Evolutionary conservation across 495 filamentous ascomycete species (phyloP), one percentile per base, ranked within the genome.

Genomic region (Lasiosphaeria hispida): DNA sequence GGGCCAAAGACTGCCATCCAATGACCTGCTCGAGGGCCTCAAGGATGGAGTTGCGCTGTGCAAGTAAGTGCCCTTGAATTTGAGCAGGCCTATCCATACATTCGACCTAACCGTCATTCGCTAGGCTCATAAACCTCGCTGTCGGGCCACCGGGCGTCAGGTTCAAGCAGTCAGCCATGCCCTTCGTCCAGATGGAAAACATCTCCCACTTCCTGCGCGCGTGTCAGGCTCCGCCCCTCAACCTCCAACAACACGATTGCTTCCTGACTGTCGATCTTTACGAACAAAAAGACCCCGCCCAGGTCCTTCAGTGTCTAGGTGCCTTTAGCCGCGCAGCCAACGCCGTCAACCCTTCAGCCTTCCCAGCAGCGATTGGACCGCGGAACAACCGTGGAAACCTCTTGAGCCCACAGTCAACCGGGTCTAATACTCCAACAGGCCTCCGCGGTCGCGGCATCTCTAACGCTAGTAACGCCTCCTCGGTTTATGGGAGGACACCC

Each of bases 131-230:
- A 57, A 98, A 96, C 66, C 80, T 92, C 53, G 90, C 83, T 45
- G 77, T 92, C 51, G 87, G 86, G 8, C 79, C 85, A 8, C 87
- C 91, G 9, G 88, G 88, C 40, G 84, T 96, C 70, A 85, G 82
- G 68, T 77, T 81, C 67, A 96, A 96, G 73, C 79, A 84, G 57
- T 95, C 90, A 0, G 66, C 85, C 23, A 97, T 97, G 92, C 94
- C 94, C 3, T 98, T 98, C 72, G 92, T 97, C 35, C 95, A 97
- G 73, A 97, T 96, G 94, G 94, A 99, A 70, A 97, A 99, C 65
- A 96, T 99, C 66, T 95, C 93, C 8, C 89, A 94, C 68, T 99
- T 97, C 76, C 85, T 99, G 47, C 85, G 84, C 63, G 90, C 91
- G 48, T 91, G 91, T 74, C 88, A 96, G 70, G 74, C 79, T 39